Percentiles rank a stretch among this genome's conserved stretches.
Conservation (phyloP, 345 rosid genomes). For the Camelina sativa region DNA sequence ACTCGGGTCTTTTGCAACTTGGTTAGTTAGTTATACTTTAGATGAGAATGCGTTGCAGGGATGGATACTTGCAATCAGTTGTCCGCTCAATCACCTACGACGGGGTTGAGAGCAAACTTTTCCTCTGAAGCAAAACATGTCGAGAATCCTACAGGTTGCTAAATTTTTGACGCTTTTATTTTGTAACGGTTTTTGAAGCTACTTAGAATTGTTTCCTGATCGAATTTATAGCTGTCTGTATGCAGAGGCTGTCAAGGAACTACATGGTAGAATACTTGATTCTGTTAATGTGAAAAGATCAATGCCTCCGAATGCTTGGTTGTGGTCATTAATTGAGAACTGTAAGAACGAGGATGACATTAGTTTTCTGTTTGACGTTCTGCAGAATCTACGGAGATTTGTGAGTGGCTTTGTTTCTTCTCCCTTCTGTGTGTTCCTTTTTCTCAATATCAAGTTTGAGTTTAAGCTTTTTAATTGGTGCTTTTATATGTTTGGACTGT, state of each 20-base stretch:
- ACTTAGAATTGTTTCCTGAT: slow-evolving; percentile 11
- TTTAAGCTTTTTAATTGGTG: background rate
- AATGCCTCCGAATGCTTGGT: slow-evolving; percentile 88
- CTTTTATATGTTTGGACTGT: slow-evolving; percentile 37
- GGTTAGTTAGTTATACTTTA: background rate
- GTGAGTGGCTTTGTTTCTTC: slow-evolving; percentile 54
- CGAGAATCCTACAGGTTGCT: slow-evolving; percentile 59
- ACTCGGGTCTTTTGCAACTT: background rate
- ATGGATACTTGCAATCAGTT: slow-evolving; percentile 30
- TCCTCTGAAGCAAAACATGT: slow-evolving; percentile 48
- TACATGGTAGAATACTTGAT: slow-evolving; percentile 62
- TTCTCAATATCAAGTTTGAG: background rate
- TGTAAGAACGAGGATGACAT: slow-evolving; percentile 69
- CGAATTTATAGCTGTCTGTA: background rate
- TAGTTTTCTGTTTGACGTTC: slow-evolving; percentile 63
- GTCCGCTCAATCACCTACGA: background rate
- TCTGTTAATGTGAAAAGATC: slow-evolving; percentile 68
- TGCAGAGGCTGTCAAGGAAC: slow-evolving; percentile 76
- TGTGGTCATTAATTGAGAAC: slow-evolving; percentile 78
- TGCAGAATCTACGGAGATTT: slow-evolving; percentile 75
- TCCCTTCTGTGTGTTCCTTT: background rate
- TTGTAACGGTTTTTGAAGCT: background rate
- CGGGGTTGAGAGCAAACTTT: slow-evolving; percentile 43
- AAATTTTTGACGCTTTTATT: background rate
- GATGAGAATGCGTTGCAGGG: slow-evolving; percentile 28